Evolutionary conservation across 176 grass and related monocot genomes (phyloP).

Genomic region (Ampelocalamus luodianensis): DNA sequence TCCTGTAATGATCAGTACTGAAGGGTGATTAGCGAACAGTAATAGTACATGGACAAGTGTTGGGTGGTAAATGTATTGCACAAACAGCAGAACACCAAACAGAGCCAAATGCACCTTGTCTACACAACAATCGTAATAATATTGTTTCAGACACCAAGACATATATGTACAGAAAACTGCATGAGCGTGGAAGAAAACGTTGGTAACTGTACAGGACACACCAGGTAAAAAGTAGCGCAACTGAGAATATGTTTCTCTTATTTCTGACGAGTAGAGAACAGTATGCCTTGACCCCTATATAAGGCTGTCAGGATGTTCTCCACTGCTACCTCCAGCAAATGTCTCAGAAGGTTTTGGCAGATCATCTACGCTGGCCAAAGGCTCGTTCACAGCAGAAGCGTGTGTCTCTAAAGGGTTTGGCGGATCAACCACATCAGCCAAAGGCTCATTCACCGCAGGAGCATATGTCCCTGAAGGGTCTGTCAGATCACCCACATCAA

Average conservation of each 20-base stretch:
- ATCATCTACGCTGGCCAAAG: constrained; percentile 5
- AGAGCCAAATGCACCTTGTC: not conserved
- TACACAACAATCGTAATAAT: not conserved
- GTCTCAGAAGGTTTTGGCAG: constrained; percentile 20
- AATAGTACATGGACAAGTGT: not conserved
- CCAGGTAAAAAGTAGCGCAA: constrained; percentile 30
- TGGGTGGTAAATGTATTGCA: not conserved
- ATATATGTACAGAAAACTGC: constrained; percentile 41
- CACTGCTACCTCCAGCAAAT: constrained; percentile 36
- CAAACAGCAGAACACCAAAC: not conserved
- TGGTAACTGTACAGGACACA: constrained; percentile 39
- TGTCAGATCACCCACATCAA: constrained; percentile 38
- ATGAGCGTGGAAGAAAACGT: constrained; percentile 4
- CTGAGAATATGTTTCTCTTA: not conserved
- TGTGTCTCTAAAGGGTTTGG: constrained; percentile 16
- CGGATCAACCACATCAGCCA: constrained; percentile 22
- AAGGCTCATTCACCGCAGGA: constrained; percentile 7
- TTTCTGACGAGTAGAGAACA: constrained; percentile 13
- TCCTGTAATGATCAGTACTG: not conserved
- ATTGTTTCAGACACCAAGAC: not conserved
- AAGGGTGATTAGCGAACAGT: not conserved
- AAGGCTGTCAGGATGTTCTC: constrained; percentile 45
- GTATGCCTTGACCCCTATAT: constrained; percentile 39
- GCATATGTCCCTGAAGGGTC: constrained; percentile 13
- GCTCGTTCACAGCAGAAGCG: constrained; percentile 3